Percentiles rank a stretch among this genome's conserved stretches.
These are phyloP conservation scores for Thermoascus crustaceus DNA, from an alignment of 2,329 filamentous ascomycete genomes.

Conservation along the genomic window DNA sequence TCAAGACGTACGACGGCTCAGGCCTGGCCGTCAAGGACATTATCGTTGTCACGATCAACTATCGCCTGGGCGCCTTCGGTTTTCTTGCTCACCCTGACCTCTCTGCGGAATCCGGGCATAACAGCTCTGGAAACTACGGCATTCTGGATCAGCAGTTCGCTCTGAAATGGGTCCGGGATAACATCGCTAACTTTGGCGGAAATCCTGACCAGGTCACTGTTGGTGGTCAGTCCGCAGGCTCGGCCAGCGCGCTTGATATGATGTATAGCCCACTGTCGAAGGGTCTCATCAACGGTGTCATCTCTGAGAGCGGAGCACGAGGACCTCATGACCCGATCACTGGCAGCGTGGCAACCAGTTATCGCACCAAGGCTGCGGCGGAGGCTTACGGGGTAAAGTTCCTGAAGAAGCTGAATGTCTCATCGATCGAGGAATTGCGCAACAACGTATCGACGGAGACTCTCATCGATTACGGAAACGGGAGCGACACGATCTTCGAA, in stretches of 20 bases:
- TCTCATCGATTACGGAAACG: constrained; percentile 22
- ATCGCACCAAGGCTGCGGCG: constrained; percentile 17
- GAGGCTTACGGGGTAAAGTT: constrained; percentile 21
- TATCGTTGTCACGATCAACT: constrained; percentile 17
- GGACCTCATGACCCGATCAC: constrained; percentile 21
- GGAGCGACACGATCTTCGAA: constrained; percentile 15
- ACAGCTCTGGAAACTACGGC: constrained; percentile 22
- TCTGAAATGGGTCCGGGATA: constrained; percentile 15
- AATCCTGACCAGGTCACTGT: constrained; percentile 18
- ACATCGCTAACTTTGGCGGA: constrained; percentile 17
- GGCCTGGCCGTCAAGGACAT: constrained; percentile 6
- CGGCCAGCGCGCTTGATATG: constrained; percentile 14
- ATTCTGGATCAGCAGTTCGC: constrained; percentile 18
- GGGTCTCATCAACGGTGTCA: constrained; percentile 19
- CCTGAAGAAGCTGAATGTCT: constrained; percentile 31
- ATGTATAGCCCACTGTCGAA: constrained; percentile 18
- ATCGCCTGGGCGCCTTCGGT: constrained; percentile 19
- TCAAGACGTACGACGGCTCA: constrained; percentile 1
- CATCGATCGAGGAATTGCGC: constrained; percentile 33
- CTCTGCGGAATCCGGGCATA: constrained; percentile 15
- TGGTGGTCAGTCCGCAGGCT: constrained; percentile 27
- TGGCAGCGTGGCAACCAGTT: constrained; percentile 17
- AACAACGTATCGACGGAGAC: constrained; percentile 26
- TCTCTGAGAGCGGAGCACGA: constrained; percentile 26
- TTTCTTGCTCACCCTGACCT: constrained; percentile 21